phyloP scores from a whole-genome alignment of 257 asterid genomes.

The Prunella vulgaris region DNA sequence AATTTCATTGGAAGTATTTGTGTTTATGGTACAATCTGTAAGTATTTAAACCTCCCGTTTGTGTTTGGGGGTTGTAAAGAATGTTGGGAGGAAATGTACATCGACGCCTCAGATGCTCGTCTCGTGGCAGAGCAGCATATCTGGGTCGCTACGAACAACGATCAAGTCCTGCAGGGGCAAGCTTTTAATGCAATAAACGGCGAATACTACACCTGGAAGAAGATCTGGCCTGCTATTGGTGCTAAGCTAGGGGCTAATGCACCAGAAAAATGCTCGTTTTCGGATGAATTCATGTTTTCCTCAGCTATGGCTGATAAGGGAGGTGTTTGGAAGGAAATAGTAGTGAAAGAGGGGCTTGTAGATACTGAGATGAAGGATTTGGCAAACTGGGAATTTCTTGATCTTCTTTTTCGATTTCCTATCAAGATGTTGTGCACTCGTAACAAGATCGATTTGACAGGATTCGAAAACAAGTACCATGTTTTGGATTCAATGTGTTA shows the following conservation, averaged over 20 bases:
- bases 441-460: slow-evolving; percentile 49
- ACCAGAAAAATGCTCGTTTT: slow-evolving; percentile 21
- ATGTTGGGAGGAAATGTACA: slow-evolving; percentile 73
- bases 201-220: slow-evolving; percentile 58
- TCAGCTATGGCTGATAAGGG: slow-evolving; percentile 51
- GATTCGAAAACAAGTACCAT: slow-evolving; percentile 49
- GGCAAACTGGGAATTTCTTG: slow-evolving; percentile 70
- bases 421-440: slow-evolving; percentile 58
- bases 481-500: slow-evolving; percentile 62
- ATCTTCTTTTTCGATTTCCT: slow-evolving; percentile 57
- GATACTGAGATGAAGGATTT: slow-evolving; percentile 58
- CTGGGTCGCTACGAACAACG: slow-evolving; percentile 46
- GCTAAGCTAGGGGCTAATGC: slow-evolving; percentile 37
- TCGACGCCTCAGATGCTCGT: slow-evolving; percentile 76
- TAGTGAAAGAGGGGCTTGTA: slow-evolving; percentile 43
- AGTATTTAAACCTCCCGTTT: slow-evolving; percentile 57
- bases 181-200: slow-evolving; percentile 75
- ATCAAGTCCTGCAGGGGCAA: slow-evolving; percentile 25
- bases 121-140: slow-evolving; percentile 81
- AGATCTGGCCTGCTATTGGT: slow-evolving; percentile 59
- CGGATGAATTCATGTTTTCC: slow-evolving; percentile 32
- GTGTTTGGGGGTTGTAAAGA: slow-evolving; percentile 62
- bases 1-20: slow-evolving; percentile 71
- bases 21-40: slow-evolving; percentile 72
- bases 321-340: slow-evolving; percentile 65